Evolutionary conservation across 805 yeast species (phyloP).

Genomic region (Myxozyma monticola): DNA sequence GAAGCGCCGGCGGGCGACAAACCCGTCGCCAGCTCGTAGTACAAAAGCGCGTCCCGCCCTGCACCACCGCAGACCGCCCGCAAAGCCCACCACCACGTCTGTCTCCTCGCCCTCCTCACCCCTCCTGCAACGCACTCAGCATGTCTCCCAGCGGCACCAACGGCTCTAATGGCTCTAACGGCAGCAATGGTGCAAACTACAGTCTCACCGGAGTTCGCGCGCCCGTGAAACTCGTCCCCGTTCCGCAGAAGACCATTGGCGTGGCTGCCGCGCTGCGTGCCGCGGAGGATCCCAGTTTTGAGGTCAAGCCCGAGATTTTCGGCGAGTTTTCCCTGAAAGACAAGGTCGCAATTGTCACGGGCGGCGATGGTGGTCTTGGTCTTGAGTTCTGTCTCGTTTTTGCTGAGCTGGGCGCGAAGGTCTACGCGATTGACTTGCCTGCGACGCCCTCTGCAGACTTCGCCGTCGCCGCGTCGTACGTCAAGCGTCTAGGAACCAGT

Average conservation of each 20-base stretch:
- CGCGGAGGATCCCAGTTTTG: slow-evolving; percentile 31
- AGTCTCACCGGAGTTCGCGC: slow-evolving; percentile 8
- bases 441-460: slow-evolving; percentile 34
- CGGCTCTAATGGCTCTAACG: no score
- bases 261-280: slow-evolving; percentile 37
- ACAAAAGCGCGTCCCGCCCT: no score
- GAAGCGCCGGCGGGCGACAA: no score
- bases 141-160: no score
- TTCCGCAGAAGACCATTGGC: slow-evolving; percentile 35
- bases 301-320: slow-evolving; percentile 34
- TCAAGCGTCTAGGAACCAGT: slow-evolving; percentile 36
- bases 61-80: no score
- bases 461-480: slow-evolving; percentile 28
- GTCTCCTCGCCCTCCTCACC: no score
- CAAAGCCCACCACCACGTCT: no score
- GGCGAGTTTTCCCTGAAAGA: slow-evolving; percentile 46
- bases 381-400: slow-evolving; percentile 45
- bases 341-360: slow-evolving; percentile 48
- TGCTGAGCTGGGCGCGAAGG: slow-evolving; percentile 49
- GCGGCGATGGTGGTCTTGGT: slow-evolving; percentile 49
- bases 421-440: slow-evolving; percentile 41
- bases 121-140: no score
- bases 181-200: no score
- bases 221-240: slow-evolving; percentile 21
- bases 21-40: no score